phyloP scores from a whole-genome alignment of 306 rosid genomes.

The Pachyrhizus erosus region DNA sequence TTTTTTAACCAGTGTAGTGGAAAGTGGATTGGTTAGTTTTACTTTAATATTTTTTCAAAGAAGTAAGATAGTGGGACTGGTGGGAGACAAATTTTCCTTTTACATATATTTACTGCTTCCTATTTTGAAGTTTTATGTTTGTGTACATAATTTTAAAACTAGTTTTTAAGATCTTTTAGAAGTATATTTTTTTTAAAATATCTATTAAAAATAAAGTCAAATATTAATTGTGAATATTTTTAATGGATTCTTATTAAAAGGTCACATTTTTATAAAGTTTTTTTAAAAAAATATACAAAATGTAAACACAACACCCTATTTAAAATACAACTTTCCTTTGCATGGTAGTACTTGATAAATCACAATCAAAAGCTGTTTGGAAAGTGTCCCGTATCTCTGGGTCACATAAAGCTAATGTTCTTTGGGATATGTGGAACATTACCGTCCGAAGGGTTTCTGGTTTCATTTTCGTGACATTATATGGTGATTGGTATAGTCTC shows the following conservation, averaged over 20 bases:
- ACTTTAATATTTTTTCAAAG: too few species aligned
- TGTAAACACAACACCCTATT: too few species aligned
- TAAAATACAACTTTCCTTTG: too few species aligned
- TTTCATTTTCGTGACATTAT: slow-evolving; percentile 6
- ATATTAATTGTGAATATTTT: too few species aligned
- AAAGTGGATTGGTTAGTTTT: neutral
- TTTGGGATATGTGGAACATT: neutral
- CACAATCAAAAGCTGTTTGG: slow-evolving; percentile 1
- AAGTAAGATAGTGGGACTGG: neutral
- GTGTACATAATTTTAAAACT: neutral
- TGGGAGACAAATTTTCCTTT: neutral
- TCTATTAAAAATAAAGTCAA: too few species aligned
- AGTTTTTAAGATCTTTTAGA: too few species aligned
- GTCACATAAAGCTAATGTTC: slow-evolving; percentile 14
- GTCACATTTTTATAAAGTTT: too few species aligned
- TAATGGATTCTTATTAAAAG: too few species aligned
- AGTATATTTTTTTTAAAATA: too few species aligned
- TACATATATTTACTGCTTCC: neutral
- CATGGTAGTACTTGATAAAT: too few species aligned
- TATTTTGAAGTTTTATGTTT: neutral
- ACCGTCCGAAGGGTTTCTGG: neutral
- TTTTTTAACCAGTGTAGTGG: neutral
- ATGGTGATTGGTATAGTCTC: neutral
- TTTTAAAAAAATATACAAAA: too few species aligned
- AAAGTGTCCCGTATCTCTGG: slow-evolving; percentile 12